Evolutionary conservation across 2,329 filamentous ascomycete genomes (phyloP), one percentile per base, ranked within the genome.

Genomic region (Colletotrichum siamense): DNA sequence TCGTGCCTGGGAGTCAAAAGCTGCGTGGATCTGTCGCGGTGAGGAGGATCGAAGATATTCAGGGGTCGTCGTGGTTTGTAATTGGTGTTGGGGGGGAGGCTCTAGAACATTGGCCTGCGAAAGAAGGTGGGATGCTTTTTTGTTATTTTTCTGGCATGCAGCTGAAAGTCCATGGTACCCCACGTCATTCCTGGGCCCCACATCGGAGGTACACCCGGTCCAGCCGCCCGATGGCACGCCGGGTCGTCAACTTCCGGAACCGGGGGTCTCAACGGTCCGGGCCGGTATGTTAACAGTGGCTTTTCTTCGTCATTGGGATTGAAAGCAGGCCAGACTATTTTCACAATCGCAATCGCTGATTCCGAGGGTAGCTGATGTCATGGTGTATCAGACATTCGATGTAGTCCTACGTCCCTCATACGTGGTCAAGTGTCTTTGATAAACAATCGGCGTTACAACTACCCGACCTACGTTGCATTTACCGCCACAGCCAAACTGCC

Each of bases 111-210:
- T 22, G 44, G 44, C 44, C 55, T 16, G 55, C 55, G 55, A 57
- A 34, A 71, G 30, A 63, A 57, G 70, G 74, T 65, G 49, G 70
- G 28, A 76, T 65, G 71, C 65, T 61, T 73, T 76, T 65, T 73
- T 73, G 44, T 76, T 75, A 44, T 39, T 57, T 76, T 72, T 59
- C 62, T 74, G 59, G 55, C 64, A 36, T 74, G 69, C 64, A 65
- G 22, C 64, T 44, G 61, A 61, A 26, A 39, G 49, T 52, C 52
- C 69, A 68, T 44, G 61, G 24, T 49, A 69, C 74, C 70, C 73
- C 74, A 76, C 74, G 74, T 76, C 74, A 76, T 76, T 62, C 71
- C 1, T 7, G 24, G 10, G 39, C 24, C 64, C 73, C 63, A 76
- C 57, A 57, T 63, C 28, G 49, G 68, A 66, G 22, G 30, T 22